Base-by-base conservation (phyloP, 306 rosid species). In the Prinsepia uniflora region DNA sequence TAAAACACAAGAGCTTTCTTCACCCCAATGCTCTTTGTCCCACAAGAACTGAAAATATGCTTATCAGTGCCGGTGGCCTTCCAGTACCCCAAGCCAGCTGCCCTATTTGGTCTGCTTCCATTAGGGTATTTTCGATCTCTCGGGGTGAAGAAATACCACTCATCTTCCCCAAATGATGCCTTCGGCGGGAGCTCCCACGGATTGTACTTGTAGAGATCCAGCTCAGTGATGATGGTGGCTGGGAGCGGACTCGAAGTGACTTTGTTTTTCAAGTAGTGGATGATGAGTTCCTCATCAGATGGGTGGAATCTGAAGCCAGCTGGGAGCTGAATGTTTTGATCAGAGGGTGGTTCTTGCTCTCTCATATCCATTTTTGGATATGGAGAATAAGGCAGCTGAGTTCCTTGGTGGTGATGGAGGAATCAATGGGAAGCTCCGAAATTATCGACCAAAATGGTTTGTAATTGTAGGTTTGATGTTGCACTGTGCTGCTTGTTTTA, bases 261-360 rank as follows among this genome's bases (percentile, higher is more conserved):
- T 79, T 84, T 86, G 73, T 88, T 88, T 78, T 81, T 72, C 47
- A 90, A 81, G 73, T 88, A 90, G 76, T 90, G 88, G 72, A 84
- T 80, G 43, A 86, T 76, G 59, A 90, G 89, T 55, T 90, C 96
- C 50, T 86, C 92, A 34, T 90, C 96, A 6, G 96, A 84, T 47
- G 95, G 96, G 76, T 90, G 88, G 71, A 90, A 90, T 78, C 96
- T 85, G 65, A 90, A 90, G 46, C 96, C 96, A 22, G 96, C 89
- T 20, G 94, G 96, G 63, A 90, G 91, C 43, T 81, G 88, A 63
- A 85, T 58, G 63, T 58, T 30, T 6, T 80, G 36, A 30, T 30
- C 90, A 0, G 72, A 11, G 58, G 70, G 79, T 68, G 71, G 76
- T 62, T 30, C 10, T 62, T 30, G 15, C 20, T 77, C 71, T 30